A percentile compares a stretch with the other conserved stretches of the same genome.
These are phyloP conservation scores for Thraustochytrium striatum DNA, from an alignment of 352 stramenopile genomes.

Conservation along the genomic window DNA sequence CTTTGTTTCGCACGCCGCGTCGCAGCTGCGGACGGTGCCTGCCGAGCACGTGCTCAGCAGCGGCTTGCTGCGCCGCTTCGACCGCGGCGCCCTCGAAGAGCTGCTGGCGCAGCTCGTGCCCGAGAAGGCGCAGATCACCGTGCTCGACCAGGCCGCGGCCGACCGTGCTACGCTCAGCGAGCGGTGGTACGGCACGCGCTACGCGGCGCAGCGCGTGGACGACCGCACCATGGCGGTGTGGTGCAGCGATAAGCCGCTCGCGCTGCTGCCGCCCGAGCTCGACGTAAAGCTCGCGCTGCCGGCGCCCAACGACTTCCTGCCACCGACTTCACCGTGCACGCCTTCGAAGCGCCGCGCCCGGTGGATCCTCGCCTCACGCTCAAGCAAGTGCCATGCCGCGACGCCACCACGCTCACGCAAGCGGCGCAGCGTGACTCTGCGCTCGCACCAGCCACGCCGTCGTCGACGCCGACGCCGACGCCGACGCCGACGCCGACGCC, in stretches of 20 bases:
- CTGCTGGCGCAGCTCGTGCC: conserved; percentile 52
- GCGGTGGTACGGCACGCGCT: conserved; percentile 61
- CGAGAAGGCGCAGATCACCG: conserved; percentile 59
- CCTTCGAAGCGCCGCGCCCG: neutral
- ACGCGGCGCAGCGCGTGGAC: conserved; percentile 49
- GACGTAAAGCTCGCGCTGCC: neutral
- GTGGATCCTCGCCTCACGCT: neutral
- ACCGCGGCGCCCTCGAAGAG: conserved; percentile 43
- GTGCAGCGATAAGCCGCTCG: neutral
- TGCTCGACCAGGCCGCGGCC: conserved; percentile 47
- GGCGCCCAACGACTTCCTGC: conserved; percentile 46
- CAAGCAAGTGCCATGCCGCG: neutral
- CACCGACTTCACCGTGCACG: conserved; percentile 38
- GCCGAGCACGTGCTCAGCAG: conserved; percentile 57
- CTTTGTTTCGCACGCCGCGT: conserved; percentile 54
- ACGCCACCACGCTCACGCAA: neutral
- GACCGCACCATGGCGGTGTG: conserved; percentile 50
- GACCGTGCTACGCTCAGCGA: conserved; percentile 45
- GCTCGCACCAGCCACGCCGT: neutral
- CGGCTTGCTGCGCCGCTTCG: conserved; percentile 57
- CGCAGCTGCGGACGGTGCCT: conserved; percentile 57
- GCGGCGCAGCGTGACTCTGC: neutral
- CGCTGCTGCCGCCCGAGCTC: neutral
- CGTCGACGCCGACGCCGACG: neutral
- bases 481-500: neutral